Percentiles rank a stretch among this genome's conserved stretches.
phyloP scores from a whole-genome alignment of 78 protist species.

The Dictyostelium citrinum region DNA sequence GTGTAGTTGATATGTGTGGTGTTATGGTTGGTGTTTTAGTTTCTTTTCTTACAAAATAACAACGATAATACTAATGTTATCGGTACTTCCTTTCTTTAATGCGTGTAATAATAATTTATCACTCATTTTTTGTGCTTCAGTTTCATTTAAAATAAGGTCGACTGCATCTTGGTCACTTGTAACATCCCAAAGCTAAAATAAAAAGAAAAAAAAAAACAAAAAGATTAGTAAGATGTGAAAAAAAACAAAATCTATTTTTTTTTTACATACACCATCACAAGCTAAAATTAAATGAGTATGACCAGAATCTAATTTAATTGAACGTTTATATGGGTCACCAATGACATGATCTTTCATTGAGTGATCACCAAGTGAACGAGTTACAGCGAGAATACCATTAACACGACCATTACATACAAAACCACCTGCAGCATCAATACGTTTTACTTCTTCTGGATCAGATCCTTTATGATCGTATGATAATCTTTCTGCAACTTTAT shows the following conservation, averaged over 20 bases:
- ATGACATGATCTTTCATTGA: slow-evolving; percentile 81
- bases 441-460: slow-evolving; percentile 57
- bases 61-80: slow-evolving; percentile 83
- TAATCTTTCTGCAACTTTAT: slow-evolving; percentile 70
- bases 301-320: slow-evolving; percentile 2
- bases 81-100: slow-evolving; percentile 76
- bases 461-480: slow-evolving; percentile 80
- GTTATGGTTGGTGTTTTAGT: neutral
- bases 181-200: slow-evolving; percentile 85
- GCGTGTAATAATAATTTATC: slow-evolving; percentile 68
- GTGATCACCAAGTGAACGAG: slow-evolving; percentile 83
- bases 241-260: neutral
- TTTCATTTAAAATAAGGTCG: slow-evolving; percentile 68
- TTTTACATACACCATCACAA: slow-evolving; percentile 85
- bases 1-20: neutral
- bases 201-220: neutral
- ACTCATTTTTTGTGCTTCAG: slow-evolving; percentile 73
- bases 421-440: slow-evolving; percentile 78
- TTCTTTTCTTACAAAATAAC: slow-evolving; percentile 40
- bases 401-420: slow-evolving; percentile 77
- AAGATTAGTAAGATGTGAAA: neutral
- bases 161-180: slow-evolving; percentile 74
- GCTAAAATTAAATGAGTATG: slow-evolving; percentile 81
- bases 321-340: slow-evolving; percentile 76
- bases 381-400: slow-evolving; percentile 84